These are phyloP conservation scores for Entrophospora sp. DNA, from an alignment of 192 early-diverging fungal species.

Conservation along the genomic window DNA sequence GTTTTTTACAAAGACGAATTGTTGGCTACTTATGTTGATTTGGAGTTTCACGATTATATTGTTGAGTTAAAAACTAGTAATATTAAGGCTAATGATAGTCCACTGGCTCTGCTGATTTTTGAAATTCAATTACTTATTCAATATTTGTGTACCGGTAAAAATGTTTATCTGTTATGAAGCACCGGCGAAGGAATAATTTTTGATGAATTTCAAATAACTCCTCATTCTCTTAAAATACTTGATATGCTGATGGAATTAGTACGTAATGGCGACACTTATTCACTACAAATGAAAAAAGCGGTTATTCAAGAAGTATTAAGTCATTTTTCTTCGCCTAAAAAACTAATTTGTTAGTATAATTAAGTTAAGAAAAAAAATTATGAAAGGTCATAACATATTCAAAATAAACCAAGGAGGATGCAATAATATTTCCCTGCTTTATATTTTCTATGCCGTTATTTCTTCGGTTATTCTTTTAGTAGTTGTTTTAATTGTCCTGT, in stretches of 20 bases:
- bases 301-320: background rate
- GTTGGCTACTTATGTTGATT: constrained; percentile 17
- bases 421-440: background rate
- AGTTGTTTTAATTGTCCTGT: constrained; percentile 1
- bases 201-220: constrained; percentile 3
- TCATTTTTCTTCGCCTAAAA: background rate
- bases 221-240: background rate
- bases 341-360: constrained; percentile 4
- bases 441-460: constrained; percentile 11
- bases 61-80: constrained; percentile 15
- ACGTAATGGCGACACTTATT: background rate
- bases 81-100: background rate
- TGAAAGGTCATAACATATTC: background rate
- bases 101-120: constrained; percentile 5
- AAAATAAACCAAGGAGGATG: constrained; percentile 3
- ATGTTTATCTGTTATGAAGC: constrained; percentile 14
- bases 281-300: background rate
- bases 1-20: constrained; percentile 15
- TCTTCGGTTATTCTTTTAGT: background rate
- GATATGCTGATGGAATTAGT: constrained; percentile 5
- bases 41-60: constrained; percentile 12
- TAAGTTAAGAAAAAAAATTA: background rate
- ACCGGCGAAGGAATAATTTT: constrained; percentile 18
- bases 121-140: constrained; percentile 18
- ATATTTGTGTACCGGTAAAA: constrained; percentile 18